Evolutionary conservation across 192 early-diverging fungal species (phyloP).

Genomic region (Mycoemilia scoparia): DNA sequence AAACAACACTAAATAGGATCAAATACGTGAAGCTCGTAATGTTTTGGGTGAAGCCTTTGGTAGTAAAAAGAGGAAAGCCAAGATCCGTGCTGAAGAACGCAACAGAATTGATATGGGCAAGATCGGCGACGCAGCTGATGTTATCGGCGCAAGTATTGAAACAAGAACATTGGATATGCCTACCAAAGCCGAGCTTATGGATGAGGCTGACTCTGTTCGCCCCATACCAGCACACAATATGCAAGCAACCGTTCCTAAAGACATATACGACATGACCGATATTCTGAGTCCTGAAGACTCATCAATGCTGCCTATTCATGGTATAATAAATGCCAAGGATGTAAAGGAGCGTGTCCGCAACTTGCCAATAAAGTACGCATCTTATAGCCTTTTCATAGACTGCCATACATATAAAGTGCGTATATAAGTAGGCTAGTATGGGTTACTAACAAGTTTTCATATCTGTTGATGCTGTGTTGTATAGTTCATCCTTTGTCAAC

Average conservation of each 20-base stretch:
- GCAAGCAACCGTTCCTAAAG: slow-evolving; percentile 38
- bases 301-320: slow-evolving; percentile 25
- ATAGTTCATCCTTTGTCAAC: no score
- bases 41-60: slow-evolving; percentile 83
- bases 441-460: no score
- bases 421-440: no score
- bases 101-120: slow-evolving; percentile 66
- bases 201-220: slow-evolving; percentile 32
- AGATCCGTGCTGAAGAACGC: slow-evolving; percentile 62
- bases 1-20: slow-evolving; percentile 10
- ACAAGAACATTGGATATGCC: slow-evolving; percentile 43
- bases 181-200: slow-evolving; percentile 30
- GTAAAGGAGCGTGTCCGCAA: no score
- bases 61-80: slow-evolving; percentile 70
- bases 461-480: no score
- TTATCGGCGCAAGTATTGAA: slow-evolving; percentile 52
- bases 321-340: no score
- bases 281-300: slow-evolving; percentile 45
- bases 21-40: slow-evolving; percentile 46
- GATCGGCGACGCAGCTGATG: slow-evolving; percentile 39
- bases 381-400: no score
- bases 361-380: no score
- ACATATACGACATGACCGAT: slow-evolving; percentile 67
- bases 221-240: slow-evolving; percentile 62
- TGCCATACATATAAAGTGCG: no score